Conservation (phyloP, 208 protist genomes). For the Endotrypanum monterogeii region DNA sequence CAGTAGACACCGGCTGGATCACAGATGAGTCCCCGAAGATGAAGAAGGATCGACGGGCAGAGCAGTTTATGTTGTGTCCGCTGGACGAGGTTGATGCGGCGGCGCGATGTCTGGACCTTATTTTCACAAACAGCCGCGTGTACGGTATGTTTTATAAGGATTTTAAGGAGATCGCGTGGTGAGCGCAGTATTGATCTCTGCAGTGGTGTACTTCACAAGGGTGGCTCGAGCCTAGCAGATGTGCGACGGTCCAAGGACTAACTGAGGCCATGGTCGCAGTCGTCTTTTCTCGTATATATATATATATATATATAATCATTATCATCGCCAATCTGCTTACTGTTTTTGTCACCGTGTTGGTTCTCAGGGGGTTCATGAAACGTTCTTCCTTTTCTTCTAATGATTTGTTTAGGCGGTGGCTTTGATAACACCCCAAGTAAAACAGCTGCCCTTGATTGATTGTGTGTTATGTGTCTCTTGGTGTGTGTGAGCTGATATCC, state of each 20-base stretch:
- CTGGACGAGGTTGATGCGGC: constrained; percentile 97
- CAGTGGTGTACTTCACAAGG: background rate
- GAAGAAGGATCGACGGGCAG: constrained; percentile 78
- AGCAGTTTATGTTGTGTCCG: constrained; percentile 76
- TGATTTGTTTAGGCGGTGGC: background rate
- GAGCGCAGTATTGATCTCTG: background rate
- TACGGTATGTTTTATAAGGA: constrained; percentile 93
- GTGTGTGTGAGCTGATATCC: background rate
- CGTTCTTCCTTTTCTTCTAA: too few relatives aligned
- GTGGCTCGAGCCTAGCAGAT: background rate
- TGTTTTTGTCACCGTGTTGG: background rate
- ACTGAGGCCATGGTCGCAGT: background rate
- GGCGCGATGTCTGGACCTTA: constrained; percentile 94
- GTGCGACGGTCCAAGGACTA: background rate
- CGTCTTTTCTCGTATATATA: background rate
- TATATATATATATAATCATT: background rate
- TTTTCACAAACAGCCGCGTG: constrained; percentile 81
- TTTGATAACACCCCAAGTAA: too few relatives aligned
- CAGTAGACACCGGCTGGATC: constrained; percentile 98
- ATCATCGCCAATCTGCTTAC: too few relatives aligned
- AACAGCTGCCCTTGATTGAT: too few relatives aligned
- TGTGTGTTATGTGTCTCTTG: background rate
- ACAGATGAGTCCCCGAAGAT: constrained; percentile 94
- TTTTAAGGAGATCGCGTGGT: constrained; percentile 89
- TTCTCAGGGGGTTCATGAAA: background rate